These are phyloP conservation scores for Lichtheimia ornata DNA, from an alignment of 371 early-diverging fungal genomes.

Conservation along the genomic window DNA sequence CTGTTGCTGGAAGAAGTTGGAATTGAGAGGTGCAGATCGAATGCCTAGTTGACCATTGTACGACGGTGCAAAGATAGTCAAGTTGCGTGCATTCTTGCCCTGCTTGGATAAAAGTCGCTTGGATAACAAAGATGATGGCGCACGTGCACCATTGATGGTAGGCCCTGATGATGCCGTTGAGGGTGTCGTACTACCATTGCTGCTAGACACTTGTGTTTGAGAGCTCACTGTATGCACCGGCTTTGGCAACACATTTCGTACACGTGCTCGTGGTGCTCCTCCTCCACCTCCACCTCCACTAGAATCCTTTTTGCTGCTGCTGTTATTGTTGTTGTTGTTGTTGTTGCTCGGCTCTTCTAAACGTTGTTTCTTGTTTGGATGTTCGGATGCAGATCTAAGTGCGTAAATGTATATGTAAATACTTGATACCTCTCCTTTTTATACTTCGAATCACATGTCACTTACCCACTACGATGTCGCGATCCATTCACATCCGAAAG, in stretches of 20 bases:
- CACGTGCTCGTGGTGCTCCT: constrained; percentile 1
- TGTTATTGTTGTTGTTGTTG: constrained; percentile 7
- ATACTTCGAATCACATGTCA: neutral
- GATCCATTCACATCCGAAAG: constrained; percentile 23
- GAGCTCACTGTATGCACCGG: constrained; percentile 43
- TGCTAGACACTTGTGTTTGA: constrained; percentile 13
- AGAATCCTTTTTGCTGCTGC: constrained; percentile 3
- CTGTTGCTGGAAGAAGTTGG: constrained; percentile 42
- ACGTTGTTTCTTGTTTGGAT: constrained; percentile 12
- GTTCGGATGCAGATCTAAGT: constrained; percentile 14
- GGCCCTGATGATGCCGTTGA: constrained; percentile 10
- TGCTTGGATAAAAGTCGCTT: constrained; percentile 34
- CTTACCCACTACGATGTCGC: constrained; percentile 32
- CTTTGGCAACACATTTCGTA: constrained; percentile 28
- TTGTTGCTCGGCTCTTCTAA: constrained; percentile 8
- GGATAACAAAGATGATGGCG: constrained; percentile 27
- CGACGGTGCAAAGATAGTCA: constrained; percentile 62
- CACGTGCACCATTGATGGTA: neutral
- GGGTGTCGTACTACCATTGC: constrained; percentile 3
- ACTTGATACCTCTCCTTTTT: neutral
- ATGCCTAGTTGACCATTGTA: constrained; percentile 54
- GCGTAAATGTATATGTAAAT: neutral
- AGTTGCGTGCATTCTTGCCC: constrained; percentile 52
- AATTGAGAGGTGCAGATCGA: constrained; percentile 60
- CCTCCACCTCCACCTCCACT: too few relatives aligned